phyloP scores from a whole-genome alignment of 768 basidiomycete species.

The Myochromella boudieri region DNA sequence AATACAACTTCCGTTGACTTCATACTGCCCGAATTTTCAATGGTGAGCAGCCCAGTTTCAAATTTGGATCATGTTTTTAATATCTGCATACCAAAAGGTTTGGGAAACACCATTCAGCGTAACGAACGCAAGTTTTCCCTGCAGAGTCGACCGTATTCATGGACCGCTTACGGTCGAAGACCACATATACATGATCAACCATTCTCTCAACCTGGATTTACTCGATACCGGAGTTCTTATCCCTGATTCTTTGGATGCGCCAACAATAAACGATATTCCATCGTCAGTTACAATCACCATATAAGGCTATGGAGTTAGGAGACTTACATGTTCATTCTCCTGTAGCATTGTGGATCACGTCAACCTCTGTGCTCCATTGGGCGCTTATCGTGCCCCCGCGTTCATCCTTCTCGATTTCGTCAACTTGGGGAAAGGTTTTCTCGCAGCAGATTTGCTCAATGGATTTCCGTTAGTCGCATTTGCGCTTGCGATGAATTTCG shows the following conservation, averaged over 20 bases:
- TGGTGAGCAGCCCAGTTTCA: slow-evolving; percentile 42
- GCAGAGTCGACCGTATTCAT: slow-evolving; percentile 48
- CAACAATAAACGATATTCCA: slow-evolving; percentile 29
- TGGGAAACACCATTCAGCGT: slow-evolving; percentile 60
- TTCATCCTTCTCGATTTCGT: slow-evolving; percentile 57
- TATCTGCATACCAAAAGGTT: slow-evolving; percentile 31
- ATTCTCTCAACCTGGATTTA: slow-evolving; percentile 50
- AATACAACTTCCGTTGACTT: slow-evolving; percentile 42
- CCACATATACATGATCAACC: slow-evolving; percentile 62
- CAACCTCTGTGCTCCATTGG: slow-evolving; percentile 42
- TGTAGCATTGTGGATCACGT: slow-evolving; percentile 40
- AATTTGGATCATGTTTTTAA: neutral
- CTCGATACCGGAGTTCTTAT: slow-evolving; percentile 4
- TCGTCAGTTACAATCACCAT: slow-evolving; percentile 30
- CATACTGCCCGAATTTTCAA: slow-evolving; percentile 57
- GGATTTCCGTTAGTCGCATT: slow-evolving; percentile 33
- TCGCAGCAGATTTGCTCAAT: slow-evolving; percentile 45
- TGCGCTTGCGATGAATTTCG: no score
- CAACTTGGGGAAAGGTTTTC: slow-evolving; percentile 43
- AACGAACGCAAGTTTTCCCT: slow-evolving; percentile 51
- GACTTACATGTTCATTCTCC: neutral
- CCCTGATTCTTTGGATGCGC: slow-evolving; percentile 23
- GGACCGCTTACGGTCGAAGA: slow-evolving; percentile 48
- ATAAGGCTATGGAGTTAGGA: no score
- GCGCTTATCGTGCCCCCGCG: slow-evolving; percentile 44